phyloP scores from a whole-genome alignment of 2,329 filamentous ascomycete species.

The Periconia sp. region DNA sequence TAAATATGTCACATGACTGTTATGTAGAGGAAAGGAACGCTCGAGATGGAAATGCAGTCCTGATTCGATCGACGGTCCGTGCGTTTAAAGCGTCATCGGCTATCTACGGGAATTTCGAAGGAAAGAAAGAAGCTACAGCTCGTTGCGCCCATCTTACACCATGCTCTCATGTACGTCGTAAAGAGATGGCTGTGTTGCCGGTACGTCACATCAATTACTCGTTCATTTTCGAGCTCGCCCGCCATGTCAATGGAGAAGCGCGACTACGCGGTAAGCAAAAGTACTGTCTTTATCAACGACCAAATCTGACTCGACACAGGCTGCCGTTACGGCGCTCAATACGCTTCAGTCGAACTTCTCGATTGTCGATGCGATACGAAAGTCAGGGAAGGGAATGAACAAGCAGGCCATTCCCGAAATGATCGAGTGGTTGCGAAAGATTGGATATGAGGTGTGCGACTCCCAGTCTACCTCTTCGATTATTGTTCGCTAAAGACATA shows the following conservation, averaged over 20 bases:
- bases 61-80: too few relatives aligned
- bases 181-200: constrained; percentile 23
- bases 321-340: constrained; percentile 76
- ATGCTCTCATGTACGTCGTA: constrained; percentile 41
- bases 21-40: too few relatives aligned
- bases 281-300: neutral
- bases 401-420: constrained; percentile 81
- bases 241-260: constrained; percentile 42
- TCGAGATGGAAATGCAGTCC: too few relatives aligned
- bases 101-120: constrained; percentile 20
- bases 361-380: constrained; percentile 76
- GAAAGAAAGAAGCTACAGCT: constrained; percentile 14
- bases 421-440: constrained; percentile 74
- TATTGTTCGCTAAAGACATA: constrained; percentile 64
- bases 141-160: constrained; percentile 9
- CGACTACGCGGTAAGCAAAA: constrained; percentile 41
- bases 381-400: constrained; percentile 76
- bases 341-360: constrained; percentile 80
- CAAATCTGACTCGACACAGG: constrained; percentile 48
- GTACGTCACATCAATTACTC: constrained; percentile 16
- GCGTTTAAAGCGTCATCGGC: constrained; percentile 31
- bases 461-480: constrained; percentile 61
- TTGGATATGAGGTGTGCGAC: constrained; percentile 73
- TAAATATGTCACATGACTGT: too few relatives aligned
- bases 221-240: constrained; percentile 19